A percentile compares a stretch with the other conserved stretches of the same genome.
Evolutionary conservation across 2,329 filamentous ascomycete species (phyloP).

Genomic region (Cladophialophora yegresii): DNA sequence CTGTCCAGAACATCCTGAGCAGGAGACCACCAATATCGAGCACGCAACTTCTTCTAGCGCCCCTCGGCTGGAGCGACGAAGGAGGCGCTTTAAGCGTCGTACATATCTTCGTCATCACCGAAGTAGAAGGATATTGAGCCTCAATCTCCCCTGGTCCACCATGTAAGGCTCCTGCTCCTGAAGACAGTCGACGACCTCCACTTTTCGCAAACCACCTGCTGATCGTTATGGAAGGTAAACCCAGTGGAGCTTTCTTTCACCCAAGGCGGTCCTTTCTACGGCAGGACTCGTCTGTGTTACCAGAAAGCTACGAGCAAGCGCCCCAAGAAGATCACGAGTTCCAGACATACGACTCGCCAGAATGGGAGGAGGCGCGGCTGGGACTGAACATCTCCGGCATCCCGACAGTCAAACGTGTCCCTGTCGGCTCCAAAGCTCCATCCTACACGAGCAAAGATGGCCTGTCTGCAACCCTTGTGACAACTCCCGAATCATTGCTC

Average conservation of each 20-base stretch:
- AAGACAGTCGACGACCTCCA: neutral
- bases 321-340: conserved; percentile 12
- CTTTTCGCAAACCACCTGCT: neutral
- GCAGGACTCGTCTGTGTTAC: conserved; percentile 8
- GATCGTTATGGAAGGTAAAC: conserved; percentile 3
- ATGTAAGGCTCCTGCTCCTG: conserved; percentile 1
- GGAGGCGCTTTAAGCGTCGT: neutral
- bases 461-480: neutral
- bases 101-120: neutral
- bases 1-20: neutral
- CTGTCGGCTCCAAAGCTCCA: conserved; percentile 4
- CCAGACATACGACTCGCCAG: conserved; percentile 3
- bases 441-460: conserved; percentile 12
- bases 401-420: conserved; percentile 11
- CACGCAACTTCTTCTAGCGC: conserved; percentile 10
- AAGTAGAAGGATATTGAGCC: neutral
- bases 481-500: conserved; percentile 1
- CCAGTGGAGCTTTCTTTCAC: conserved; percentile 1
- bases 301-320: conserved; percentile 12
- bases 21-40: neutral
- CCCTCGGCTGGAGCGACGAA: neutral
- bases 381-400: conserved; percentile 16
- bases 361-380: conserved; percentile 1
- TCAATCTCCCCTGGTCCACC: conserved; percentile 3
- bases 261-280: conserved; percentile 10